A percentile compares a stretch with the other conserved stretches of the same genome.
These are phyloP conservation scores for Coemansia asiatica DNA, from an alignment of 192 early-diverging fungal species.

Conservation along the genomic window DNA sequence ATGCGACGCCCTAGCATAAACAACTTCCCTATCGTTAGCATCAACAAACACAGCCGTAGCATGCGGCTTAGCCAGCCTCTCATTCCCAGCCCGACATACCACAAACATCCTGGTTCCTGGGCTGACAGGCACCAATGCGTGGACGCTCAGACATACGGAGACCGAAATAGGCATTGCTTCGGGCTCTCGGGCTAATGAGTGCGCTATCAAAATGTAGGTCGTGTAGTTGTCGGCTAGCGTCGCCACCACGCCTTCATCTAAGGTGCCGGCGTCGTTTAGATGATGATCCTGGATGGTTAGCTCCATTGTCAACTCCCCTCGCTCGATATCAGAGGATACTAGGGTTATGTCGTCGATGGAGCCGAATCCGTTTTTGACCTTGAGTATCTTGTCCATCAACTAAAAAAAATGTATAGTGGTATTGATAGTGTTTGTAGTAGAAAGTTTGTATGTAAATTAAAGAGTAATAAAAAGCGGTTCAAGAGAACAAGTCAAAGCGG, in stretches of 20 bases:
- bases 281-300: constrained; percentile 21
- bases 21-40: constrained; percentile 9
- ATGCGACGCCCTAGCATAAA: constrained; percentile 35
- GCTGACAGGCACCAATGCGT: constrained; percentile 12
- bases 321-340: constrained; percentile 4
- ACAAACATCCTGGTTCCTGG: constrained; percentile 26
- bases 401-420: background rate
- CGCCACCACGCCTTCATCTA: constrained; percentile 46
- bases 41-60: constrained; percentile 27
- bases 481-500: no score
- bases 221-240: constrained; percentile 45
- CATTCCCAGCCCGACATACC: constrained; percentile 11
- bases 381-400: constrained; percentile 8
- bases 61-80: constrained; percentile 10
- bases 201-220: constrained; percentile 29
- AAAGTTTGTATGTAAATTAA: no score
- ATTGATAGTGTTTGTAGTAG: no score
- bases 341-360: constrained; percentile 11
- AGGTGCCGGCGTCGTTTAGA: constrained; percentile 20
- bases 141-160: constrained; percentile 32
- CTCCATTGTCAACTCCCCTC: constrained; percentile 12
- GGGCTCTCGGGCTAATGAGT: constrained; percentile 14
- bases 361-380: constrained; percentile 14
- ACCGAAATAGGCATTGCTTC: constrained; percentile 32
- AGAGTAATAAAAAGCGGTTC: constrained; percentile 7